phyloP scores from a whole-genome alignment of 1,284 basidiomycete genomes.

The Trametes sp. region DNA sequence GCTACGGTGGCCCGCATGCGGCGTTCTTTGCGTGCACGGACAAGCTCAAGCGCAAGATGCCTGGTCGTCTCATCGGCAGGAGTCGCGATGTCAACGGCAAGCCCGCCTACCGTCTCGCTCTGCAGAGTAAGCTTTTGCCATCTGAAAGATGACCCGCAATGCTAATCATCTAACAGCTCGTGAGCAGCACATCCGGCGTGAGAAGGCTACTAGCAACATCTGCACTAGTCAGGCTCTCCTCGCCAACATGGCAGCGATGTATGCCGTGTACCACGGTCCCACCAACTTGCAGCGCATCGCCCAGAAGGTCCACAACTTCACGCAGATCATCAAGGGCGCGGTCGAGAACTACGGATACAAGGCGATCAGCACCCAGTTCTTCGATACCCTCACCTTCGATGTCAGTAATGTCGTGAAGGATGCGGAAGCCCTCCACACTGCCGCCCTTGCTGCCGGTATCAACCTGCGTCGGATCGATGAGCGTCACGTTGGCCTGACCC shows the following conservation, averaged over 20 bases:
- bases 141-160: neutral
- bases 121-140: conserved; percentile 80
- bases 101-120: conserved; percentile 90
- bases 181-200: conserved; percentile 95
- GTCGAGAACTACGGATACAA: conserved; percentile 81
- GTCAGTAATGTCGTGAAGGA: conserved; percentile 65
- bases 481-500: conserved; percentile 84
- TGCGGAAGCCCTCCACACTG: conserved; percentile 75
- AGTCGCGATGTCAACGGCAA: conserved; percentile 88
- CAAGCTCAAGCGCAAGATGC: conserved; percentile 95
- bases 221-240: conserved; percentile 94
- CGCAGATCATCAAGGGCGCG: conserved; percentile 78
- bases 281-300: conserved; percentile 88
- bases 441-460: conserved; percentile 73
- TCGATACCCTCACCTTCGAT: conserved; percentile 94
- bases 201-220: conserved; percentile 95
- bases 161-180: conserved; percentile 62
- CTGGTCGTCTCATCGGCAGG: conserved; percentile 91
- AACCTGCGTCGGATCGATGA: conserved; percentile 89
- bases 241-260: conserved; percentile 98
- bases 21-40: conserved; percentile 97
- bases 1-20: conserved; percentile 92
- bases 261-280: conserved; percentile 96
- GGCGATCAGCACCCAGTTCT: conserved; percentile 75
- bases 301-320: conserved; percentile 89